These are phyloP conservation scores for Calycina herbarum DNA, from an alignment of 2,329 filamentous ascomycete genomes.

Conservation along the genomic window DNA sequence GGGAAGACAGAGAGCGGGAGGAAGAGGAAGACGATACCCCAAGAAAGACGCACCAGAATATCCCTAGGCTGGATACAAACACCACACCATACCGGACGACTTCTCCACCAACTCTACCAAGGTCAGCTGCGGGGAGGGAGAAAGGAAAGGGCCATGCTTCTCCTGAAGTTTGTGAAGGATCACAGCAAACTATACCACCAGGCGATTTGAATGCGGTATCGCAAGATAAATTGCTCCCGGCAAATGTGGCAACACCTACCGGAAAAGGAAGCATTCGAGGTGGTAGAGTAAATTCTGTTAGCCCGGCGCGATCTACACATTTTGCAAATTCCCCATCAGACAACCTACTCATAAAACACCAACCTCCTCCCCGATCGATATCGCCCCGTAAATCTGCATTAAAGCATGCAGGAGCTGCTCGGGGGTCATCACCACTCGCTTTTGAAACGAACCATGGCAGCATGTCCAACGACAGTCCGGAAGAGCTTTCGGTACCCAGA, in stretches of 20 bases:
- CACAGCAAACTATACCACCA: slow-evolving; percentile 25
- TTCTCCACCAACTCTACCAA: slow-evolving; percentile 32
- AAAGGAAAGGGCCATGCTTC: slow-evolving; percentile 32
- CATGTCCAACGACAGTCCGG: slow-evolving; percentile 41
- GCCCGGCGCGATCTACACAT: slow-evolving; percentile 66
- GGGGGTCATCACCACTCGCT: slow-evolving; percentile 51
- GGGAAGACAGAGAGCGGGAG: slow-evolving; percentile 47
- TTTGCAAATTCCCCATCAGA: slow-evolving; percentile 59
- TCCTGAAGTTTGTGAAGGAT: slow-evolving; percentile 24
- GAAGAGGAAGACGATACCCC: slow-evolving; percentile 38
- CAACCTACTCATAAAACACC: slow-evolving; percentile 59
- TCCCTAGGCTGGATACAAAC: slow-evolving; percentile 17
- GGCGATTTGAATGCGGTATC: slow-evolving; percentile 27
- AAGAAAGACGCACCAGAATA: slow-evolving; percentile 12
- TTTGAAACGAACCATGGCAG: slow-evolving; percentile 10
- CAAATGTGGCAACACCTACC: slow-evolving; percentile 25
- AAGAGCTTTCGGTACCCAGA: slow-evolving; percentile 38
- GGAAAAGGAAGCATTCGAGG: slow-evolving; percentile 30
- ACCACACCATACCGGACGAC: slow-evolving; percentile 20
- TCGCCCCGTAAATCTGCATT: slow-evolving; percentile 78
- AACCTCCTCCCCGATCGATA: slow-evolving; percentile 68
- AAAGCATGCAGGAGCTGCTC: slow-evolving; percentile 60
- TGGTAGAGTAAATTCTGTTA: slow-evolving; percentile 46
- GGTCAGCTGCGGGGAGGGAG: slow-evolving; percentile 28
- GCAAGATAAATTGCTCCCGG: slow-evolving; percentile 12